Evolutionary conservation across 2,329 filamentous ascomycete species (phyloP), one percentile per base, ranked within the genome.

Genomic region (Fusarium concolor): DNA sequence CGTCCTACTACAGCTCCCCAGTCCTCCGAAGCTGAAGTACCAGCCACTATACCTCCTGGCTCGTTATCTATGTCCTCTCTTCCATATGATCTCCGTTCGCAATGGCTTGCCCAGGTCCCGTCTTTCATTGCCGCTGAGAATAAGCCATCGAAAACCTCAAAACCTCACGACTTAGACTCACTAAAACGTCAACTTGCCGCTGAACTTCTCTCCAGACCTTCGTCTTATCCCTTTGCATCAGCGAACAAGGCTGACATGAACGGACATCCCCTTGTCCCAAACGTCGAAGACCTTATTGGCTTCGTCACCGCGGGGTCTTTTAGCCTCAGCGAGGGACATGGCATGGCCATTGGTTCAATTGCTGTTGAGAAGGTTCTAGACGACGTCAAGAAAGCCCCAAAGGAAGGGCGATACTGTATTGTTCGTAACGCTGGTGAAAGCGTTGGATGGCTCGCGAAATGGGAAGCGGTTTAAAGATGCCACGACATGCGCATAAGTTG

Each of bases 221-320:
- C 41, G 7, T 56, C 68, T 10, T 73, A 76, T 20, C 74, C 77
- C 4, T 78, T 79, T 18, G 80, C 80, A 17, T 70, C 75, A 6
- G 72, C 75, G 14, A 82, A 78, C 62, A 76, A 76, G 56, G 75
- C 71, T 50, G 77, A 79, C 65, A 76, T 85, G 79, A 75, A 79
- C 24, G 82, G 82, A 0, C 88, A 92, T 70, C 90, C 90, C 1
- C 75, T 89, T 0, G 88, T 94, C n/a, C 95, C 95, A 0, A 83
- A 84, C 11, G 89, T 89, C 65, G 83, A 86, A 22, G 92, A 97
- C 76, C 83, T 98, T 14, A 87, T 98, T 50, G 96, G 96, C 0
- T 99, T 97, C 76, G 90, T 97, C 24, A 97, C 94, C 3, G 91
- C 91, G 2, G 96, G 95, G 0, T 90, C 92, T 50, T 97, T 91